phyloP scores from a whole-genome alignment of 2,329 filamentous ascomycete species.

The Phaeosphaeriaceae sp. region DNA sequence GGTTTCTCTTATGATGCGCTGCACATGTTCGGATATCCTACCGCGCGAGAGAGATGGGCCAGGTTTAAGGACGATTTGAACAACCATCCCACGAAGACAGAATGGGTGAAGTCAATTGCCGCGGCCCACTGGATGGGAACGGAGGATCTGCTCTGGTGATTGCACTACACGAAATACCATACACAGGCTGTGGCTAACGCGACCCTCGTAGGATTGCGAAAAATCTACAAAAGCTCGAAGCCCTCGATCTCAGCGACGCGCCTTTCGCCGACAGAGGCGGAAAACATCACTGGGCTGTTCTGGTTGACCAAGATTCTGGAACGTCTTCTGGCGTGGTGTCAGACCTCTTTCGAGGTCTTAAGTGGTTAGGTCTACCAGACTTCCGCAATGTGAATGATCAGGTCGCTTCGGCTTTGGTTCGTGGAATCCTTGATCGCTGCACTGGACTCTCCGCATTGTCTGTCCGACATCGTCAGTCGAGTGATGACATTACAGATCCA shows the following conservation, averaged over 20 bases:
- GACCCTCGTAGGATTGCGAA: conserved; percentile 17
- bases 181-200: not conserved
- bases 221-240: conserved; percentile 18
- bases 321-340: not conserved
- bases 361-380: conserved; percentile 29
- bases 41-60: conserved; percentile 22
- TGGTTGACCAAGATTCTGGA: not conserved
- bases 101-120: conserved; percentile 30
- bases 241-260: conserved; percentile 29
- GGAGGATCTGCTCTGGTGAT: conserved; percentile 27
- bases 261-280: not conserved
- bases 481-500: conserved; percentile 1
- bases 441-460: conserved; percentile 24
- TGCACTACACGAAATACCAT: not conserved
- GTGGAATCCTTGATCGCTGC: conserved; percentile 11
- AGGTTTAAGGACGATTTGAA: conserved; percentile 18
- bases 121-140: conserved; percentile 32
- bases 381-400: conserved; percentile 3
- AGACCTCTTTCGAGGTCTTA: conserved; percentile 9
- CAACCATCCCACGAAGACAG: conserved; percentile 3
- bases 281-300: not conserved
- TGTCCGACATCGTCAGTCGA: conserved; percentile 22
- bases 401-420: not conserved
- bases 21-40: conserved; percentile 9
- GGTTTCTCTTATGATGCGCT: conserved; percentile 13